Evolutionary conservation across 257 asterid genomes (phyloP).

Genomic region (Misopates orontium): DNA sequence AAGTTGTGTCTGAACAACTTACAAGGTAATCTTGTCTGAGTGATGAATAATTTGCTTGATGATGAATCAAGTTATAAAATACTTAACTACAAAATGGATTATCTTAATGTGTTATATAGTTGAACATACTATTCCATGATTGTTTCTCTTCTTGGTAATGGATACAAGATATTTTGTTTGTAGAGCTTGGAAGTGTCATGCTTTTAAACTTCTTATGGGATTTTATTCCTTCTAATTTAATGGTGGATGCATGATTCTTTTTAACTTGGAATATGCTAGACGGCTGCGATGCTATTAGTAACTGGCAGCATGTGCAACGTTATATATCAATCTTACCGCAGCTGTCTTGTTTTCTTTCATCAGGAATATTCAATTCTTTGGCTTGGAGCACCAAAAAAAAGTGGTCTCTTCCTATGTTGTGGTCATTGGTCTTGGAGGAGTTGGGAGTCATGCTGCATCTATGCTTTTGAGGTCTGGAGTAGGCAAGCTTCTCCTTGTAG

Average conservation of each 20-base stretch:
- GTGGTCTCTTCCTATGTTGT: conserved; percentile 83
- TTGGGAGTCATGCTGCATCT: conserved; percentile 97
- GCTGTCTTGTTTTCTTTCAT: conserved; percentile 15
- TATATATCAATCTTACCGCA: conserved; percentile 12
- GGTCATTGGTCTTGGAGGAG: conserved; percentile 98
- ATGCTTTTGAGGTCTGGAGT: conserved; percentile 97
- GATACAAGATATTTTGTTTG: conserved; percentile 11
- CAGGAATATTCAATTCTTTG: conserved; percentile 96
- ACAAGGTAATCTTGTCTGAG: conserved; percentile 58
- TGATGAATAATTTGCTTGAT: background rate
- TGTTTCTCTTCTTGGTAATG: conserved; percentile 1
- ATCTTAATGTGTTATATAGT: background rate
- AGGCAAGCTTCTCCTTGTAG: conserved; percentile 89
- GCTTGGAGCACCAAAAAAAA: conserved; percentile 72
- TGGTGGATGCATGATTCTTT: background rate
- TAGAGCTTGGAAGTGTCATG: background rate
- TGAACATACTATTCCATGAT: background rate
- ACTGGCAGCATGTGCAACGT: conserved; percentile 2
- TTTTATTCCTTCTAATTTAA: conserved; percentile 16
- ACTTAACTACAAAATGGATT: background rate
- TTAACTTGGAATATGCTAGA: background rate
- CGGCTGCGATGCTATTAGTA: background rate
- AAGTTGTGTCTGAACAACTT: conserved; percentile 91
- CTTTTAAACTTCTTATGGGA: background rate
- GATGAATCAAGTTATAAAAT: background rate